Base-by-base conservation (phyloP, 139 green algal species). In the Raphidocelis subcapitata region DNA sequence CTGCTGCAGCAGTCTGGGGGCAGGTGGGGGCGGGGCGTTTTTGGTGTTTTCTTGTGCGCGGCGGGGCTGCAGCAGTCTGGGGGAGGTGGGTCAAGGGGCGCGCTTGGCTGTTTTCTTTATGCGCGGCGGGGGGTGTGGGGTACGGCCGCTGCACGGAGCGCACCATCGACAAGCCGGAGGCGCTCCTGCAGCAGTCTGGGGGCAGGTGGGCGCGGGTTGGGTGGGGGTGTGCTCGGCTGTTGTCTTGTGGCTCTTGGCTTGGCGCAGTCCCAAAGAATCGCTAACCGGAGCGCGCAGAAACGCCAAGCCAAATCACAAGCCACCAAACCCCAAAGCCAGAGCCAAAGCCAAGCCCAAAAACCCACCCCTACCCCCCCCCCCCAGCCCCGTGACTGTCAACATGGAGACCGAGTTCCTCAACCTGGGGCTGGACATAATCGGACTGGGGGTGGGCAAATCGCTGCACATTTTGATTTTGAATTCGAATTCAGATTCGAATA, bases 401-500 rank as follows among this genome's bases (percentile, higher is more conserved):
- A 98, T 99, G 95, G 96, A 99, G 87, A 69, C 83, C 32, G 91
- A 97, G 74, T 99, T 97, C 74, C 87, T 97, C 41, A 94, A 79
- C 68, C 79, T 99, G 54, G 93, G 92, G 2, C 83, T 99, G 74
- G 96, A 99, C 77, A 99, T 99, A 85, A 99, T 99, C 69, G 96
- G 96, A 1, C 85, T 99, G 62, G 93, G 90, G 2, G 93, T 49
- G 41, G 12, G 41, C n/a, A n/a, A n/a, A n/a, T n/a, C n/a, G n/a
- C n/a, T n/a, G n/a, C n/a, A n/a, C n/a, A n/a, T n/a, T n/a, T n/a
- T n/a, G n/a, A n/a, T n/a, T n/a, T n/a, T n/a, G n/a, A n/a, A n/a
- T n/a, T n/a, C n/a, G n/a, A n/a, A n/a, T n/a, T n/a, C n/a, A n/a
- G n/a, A n/a, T n/a, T n/a, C n/a, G n/a, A n/a, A n/a, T n/a, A n/a